phyloP scores from a whole-genome alignment of 495 filamentous ascomycete genomes.

The Penicillium macrosclerotiorum region DNA sequence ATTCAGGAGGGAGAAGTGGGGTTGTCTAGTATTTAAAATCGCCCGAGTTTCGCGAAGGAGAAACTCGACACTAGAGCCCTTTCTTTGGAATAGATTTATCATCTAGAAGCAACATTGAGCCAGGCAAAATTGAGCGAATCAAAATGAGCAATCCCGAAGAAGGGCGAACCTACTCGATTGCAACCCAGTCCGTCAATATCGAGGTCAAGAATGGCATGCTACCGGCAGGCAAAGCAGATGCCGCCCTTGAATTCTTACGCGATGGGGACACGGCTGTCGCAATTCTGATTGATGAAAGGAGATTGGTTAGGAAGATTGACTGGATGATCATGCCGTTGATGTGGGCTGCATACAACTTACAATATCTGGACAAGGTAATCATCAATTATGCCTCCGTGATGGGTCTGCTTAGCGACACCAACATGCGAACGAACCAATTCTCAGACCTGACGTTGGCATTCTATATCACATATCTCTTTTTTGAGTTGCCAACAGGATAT shows the following conservation, averaged over 20 bases:
- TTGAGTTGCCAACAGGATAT: slow-evolving; percentile 37
- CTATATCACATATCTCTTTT: slow-evolving; percentile 49
- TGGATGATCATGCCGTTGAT: slow-evolving; percentile 42
- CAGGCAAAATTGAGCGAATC: background rate
- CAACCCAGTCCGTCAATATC: slow-evolving; percentile 8
- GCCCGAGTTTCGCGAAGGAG: background rate
- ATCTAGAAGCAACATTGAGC: background rate
- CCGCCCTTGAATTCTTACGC: slow-evolving; percentile 27
- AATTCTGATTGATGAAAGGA: slow-evolving; percentile 30
- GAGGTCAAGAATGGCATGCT: slow-evolving; percentile 16
- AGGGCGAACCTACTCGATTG: background rate
- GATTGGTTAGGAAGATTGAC: slow-evolving; percentile 40
- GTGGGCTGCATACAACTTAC: slow-evolving; percentile 56
- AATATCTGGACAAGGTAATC: slow-evolving; percentile 66
- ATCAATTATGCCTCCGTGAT: slow-evolving; percentile 60
- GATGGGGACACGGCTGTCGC: slow-evolving; percentile 11
- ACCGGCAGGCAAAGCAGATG: slow-evolving; percentile 22
- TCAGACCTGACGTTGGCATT: slow-evolving; percentile 52
- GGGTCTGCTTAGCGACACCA: slow-evolving; percentile 51
- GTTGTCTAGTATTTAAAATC: slow-evolving; percentile 2
- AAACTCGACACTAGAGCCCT: too few species aligned
- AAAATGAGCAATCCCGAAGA: slow-evolving; percentile 12
- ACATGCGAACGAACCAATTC: slow-evolving; percentile 52
- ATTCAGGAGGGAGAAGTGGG: slow-evolving; percentile 2
- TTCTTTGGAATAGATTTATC: too few species aligned